A percentile compares a stretch with the other conserved stretches of the same genome.
These are phyloP conservation scores for Cantharellus cinnabarinus DNA, from an alignment of 768 basidiomycete genomes.

Conservation along the genomic window DNA sequence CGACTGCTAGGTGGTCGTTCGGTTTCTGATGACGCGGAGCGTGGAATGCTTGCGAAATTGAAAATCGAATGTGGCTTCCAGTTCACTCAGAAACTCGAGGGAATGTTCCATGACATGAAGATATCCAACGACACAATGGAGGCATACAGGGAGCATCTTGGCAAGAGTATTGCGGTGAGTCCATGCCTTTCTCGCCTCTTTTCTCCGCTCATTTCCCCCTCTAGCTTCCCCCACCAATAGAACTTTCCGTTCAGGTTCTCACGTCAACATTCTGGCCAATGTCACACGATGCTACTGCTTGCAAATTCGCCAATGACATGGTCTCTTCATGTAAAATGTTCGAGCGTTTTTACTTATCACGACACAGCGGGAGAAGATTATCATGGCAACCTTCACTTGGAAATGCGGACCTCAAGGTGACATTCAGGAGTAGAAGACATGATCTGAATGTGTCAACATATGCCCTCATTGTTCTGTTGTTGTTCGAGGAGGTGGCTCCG, in stretches of 20 bases:
- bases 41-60: slow-evolving; percentile 90
- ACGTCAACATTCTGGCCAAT: slow-evolving; percentile 96
- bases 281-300: slow-evolving; percentile 31
- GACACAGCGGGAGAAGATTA: slow-evolving; percentile 75
- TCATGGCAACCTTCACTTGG: slow-evolving; percentile 86
- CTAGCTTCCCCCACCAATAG: slow-evolving; percentile 46
- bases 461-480: slow-evolving; percentile 64
- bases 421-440: slow-evolving; percentile 61
- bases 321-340: slow-evolving; percentile 51
- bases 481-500: slow-evolving; percentile 56
- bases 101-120: slow-evolving; percentile 97
- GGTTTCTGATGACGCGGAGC: slow-evolving; percentile 92
- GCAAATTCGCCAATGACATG: slow-evolving; percentile 47
- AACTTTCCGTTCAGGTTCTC: slow-evolving; percentile 79
- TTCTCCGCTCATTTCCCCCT: background rate
- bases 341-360: slow-evolving; percentile 71
- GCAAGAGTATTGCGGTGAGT: slow-evolving; percentile 37
- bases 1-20: slow-evolving; percentile 73
- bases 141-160: slow-evolving; percentile 43
- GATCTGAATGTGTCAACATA: slow-evolving; percentile 88
- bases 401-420: slow-evolving; percentile 68
- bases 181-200: background rate
- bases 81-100: slow-evolving; percentile 94
- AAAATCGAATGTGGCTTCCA: slow-evolving; percentile 92
- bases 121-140: slow-evolving; percentile 64